phyloP scores from a whole-genome alignment of 1,139 yeast genomes.

The Taiozyma sp. region DNA sequence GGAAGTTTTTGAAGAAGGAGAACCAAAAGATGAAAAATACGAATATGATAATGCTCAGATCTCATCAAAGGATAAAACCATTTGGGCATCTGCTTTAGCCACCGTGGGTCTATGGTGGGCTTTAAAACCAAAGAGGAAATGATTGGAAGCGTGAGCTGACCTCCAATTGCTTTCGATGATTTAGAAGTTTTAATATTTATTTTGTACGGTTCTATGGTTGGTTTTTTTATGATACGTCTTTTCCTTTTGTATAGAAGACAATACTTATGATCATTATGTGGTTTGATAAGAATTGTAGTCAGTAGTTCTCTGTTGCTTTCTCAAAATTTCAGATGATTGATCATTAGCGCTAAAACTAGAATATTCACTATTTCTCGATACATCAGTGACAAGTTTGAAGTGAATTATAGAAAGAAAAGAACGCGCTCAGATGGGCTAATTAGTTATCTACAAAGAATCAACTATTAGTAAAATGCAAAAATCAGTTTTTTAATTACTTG shows the following conservation, averaged over 20 bases:
- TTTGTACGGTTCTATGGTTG: neutral
- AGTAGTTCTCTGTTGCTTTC: too few species aligned
- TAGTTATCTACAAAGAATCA: too few species aligned
- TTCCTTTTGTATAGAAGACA: neutral
- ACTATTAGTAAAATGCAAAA: too few species aligned
- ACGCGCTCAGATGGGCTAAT: too few species aligned
- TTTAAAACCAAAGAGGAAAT: constrained; percentile 12
- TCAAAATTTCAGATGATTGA: too few species aligned
- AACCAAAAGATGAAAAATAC: constrained; percentile 11
- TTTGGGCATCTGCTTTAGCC: constrained; percentile 16
- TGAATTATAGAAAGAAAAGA: too few species aligned
- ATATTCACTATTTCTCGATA: too few species aligned
- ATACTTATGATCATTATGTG: neutral
- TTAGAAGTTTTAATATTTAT: neutral
- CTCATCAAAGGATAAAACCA: constrained; percentile 13
- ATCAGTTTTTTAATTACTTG: too few species aligned
- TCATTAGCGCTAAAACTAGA: too few species aligned
- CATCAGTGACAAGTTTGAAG: too few species aligned
- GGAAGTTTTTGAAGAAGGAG: constrained; percentile 7
- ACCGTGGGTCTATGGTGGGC: constrained; percentile 22
- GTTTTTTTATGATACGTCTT: neutral
- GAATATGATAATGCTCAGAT: constrained; percentile 18
- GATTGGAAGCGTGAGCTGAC: neutral
- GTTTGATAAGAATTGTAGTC: too few species aligned
- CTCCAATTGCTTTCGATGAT: neutral